A percentile compares a stretch with the other conserved stretches of the same genome.
These are phyloP conservation scores for Populus tremula DNA, from an alignment of 345 rosid species.

Conservation along the genomic window DNA sequence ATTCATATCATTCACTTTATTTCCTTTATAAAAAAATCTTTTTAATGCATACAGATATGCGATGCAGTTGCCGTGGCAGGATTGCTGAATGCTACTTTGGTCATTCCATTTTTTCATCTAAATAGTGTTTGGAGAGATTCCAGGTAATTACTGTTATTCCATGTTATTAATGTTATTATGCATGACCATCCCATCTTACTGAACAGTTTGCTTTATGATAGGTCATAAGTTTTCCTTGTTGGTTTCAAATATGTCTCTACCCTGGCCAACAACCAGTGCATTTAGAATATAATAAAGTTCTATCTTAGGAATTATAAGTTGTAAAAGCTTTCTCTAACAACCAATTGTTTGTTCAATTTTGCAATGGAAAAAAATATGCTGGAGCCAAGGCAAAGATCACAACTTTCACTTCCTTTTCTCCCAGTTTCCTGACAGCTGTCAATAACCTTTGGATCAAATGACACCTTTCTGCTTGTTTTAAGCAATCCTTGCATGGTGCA, in stretches of 20 bases:
- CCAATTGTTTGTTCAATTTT: neutral
- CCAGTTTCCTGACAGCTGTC: neutral
- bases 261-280: neutral
- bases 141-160: slow-evolving; percentile 52
- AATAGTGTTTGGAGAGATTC: slow-evolving; percentile 99
- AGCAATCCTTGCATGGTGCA: neutral
- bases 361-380: neutral
- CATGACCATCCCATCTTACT: neutral
- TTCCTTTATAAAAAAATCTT: neutral
- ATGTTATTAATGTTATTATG: neutral
- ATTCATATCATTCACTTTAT: neutral
- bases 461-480: neutral
- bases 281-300: neutral
- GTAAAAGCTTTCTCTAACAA: neutral
- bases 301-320: neutral
- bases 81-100: slow-evolving; percentile 90
- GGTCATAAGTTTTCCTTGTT: neutral
- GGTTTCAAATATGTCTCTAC: neutral
- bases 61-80: slow-evolving; percentile 99
- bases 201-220: neutral
- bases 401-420: neutral
- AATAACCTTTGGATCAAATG: neutral
- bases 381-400: neutral
- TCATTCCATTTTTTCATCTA: slow-evolving; percentile 87
- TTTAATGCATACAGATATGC: slow-evolving; percentile 54